Evolutionary conservation across 208 protist genomes (phyloP), one percentile per base, ranked within the genome.

Genomic region (Wallacemonas sp.): DNA sequence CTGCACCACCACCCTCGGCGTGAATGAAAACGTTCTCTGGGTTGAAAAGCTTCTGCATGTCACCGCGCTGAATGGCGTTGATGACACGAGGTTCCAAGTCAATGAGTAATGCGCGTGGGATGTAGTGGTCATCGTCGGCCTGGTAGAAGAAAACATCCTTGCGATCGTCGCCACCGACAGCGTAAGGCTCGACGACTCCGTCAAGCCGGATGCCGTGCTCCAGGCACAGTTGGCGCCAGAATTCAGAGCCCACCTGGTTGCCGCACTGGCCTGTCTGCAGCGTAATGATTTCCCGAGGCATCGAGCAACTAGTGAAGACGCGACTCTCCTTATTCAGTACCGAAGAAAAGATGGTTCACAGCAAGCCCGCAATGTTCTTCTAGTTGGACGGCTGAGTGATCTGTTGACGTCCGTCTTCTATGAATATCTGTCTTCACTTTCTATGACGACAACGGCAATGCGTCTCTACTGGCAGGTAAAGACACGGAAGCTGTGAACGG

Each of bases 71-170:
- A 55, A 99, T 98, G 22, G 71, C 39, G 66, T 99, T 88, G 39
- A 99, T 97, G 8, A 98, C 98, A 42, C 98, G 85, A 9, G 98
- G 98, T 85, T 99, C 99, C 17, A 99, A 80, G 83, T 99, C 99
- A 13, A 99, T 85, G 15, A 99, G 78, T 10, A 99, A 66, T 9
- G 99, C 98, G 21, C 99, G 81, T n/a, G 99, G 99, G 65, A 99
- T 94, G 83, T 99, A 99, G 71, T 99, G 98, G 59, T 99, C 95
- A 69, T 99, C 98, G 68, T 99, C 99, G n/a, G 98, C 98, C 79
- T 99, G 98, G 75, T 99, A 99, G 80, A 99, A 99, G 71, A 99
- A 99, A 10, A 99, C 99, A 76, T 99, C 99, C 71, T 99, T 99
- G 48, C 99, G 79, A 66, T 99, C 99, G 39, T 93, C 85, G 27